Base-by-base conservation (phyloP, 108 stramenopile genomes). In the Aureococcus anophagefferens region DNA sequence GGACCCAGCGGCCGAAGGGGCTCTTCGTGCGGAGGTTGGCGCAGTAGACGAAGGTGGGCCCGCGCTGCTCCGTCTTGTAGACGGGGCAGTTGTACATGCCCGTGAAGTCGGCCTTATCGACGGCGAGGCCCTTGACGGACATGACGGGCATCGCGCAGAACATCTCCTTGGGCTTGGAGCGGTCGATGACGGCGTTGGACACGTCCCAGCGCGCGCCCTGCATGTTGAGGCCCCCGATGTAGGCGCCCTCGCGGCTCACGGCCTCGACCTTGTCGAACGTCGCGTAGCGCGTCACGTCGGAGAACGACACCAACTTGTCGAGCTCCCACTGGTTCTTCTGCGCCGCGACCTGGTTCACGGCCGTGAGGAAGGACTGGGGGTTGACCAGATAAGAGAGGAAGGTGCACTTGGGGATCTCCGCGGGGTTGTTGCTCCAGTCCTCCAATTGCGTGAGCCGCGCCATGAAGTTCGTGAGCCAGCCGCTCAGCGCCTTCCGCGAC, bases 351-450 rank as follows among this genome's bases (percentile, higher is more conserved):
- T 93, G 93, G 40, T 92, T 87, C 62, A 94, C 86, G 33, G 91
- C 91, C n/a, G 91, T 93, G 66, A 94, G 74, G 80, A 93, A 92
- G 70, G 89, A 88, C 67, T 89, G 90, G 5, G 93, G 93, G 79
- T 91, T 93, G 28, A 90, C 86, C 33, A 94, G 73, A 11, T 89
- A 89, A 37, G 83, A 77, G 62, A 94, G 30, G 89, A 89, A 91
- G n/a, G 91, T 93, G 46, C 91, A 90, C 68, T 86, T 90, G 21
- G 91, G 93, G 35, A 92, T 88, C 66, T 91, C 90, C 67, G 74
- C 74, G 36, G 91, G 93, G 85, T 90, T 91, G 64, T 84, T 77
- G 51, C 74, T 74, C 93, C 93, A 94, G 75, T 91, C 91, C 31
- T 93, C 89, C 5, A 94, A 66, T 77, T 94, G 93, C 28, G 63